Evolutionary conservation across 139 green algal species (phyloP).

Genomic region (Prasinococcaceae sp.): DNA sequence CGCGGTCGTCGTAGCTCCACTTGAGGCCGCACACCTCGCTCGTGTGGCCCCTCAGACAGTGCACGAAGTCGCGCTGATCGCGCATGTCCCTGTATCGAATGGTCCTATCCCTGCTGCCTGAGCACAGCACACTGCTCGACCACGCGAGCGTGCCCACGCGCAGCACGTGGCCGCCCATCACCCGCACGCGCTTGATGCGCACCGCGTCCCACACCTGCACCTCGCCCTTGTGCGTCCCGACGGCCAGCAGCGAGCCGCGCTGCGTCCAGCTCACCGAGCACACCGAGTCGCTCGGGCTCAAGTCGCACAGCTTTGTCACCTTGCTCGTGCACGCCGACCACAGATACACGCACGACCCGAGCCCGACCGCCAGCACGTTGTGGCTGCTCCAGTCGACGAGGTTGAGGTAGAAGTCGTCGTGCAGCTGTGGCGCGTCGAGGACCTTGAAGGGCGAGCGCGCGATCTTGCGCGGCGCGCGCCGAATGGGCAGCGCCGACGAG

Average conservation of each 20-base stretch:
- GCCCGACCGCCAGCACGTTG: conserved; percentile 83
- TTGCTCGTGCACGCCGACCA: conserved; percentile 83
- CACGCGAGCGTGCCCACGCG: conserved; percentile 74
- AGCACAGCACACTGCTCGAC: conserved; percentile 63
- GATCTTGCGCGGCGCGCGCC: conserved; percentile 61
- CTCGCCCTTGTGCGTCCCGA: conserved; percentile 68
- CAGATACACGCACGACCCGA: conserved; percentile 87
- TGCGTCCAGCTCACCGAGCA: conserved; percentile 77
- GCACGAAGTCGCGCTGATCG: background rate
- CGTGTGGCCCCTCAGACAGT: background rate
- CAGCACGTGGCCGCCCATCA: conserved; percentile 58
- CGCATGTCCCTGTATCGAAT: conserved; percentile 85
- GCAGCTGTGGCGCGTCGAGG: conserved; percentile 59
- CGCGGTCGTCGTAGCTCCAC: conserved; percentile 61
- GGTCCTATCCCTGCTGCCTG: conserved; percentile 67
- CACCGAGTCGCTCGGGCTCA: conserved; percentile 52
- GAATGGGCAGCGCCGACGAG: conserved; percentile 19
- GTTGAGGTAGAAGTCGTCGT: conserved; percentile 98
- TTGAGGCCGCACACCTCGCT: conserved; percentile 52
- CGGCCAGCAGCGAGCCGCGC: conserved; percentile 68
- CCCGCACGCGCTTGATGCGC: conserved; percentile 37
- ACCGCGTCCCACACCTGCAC: conserved; percentile 44
- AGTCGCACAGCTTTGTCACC: conserved; percentile 85
- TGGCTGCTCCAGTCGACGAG: conserved; percentile 88
- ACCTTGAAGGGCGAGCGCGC: conserved; percentile 84